These are phyloP conservation scores for Corniculantispora saksenae DNA, from an alignment of 2,329 filamentous ascomycete species.

Conservation along the genomic window DNA sequence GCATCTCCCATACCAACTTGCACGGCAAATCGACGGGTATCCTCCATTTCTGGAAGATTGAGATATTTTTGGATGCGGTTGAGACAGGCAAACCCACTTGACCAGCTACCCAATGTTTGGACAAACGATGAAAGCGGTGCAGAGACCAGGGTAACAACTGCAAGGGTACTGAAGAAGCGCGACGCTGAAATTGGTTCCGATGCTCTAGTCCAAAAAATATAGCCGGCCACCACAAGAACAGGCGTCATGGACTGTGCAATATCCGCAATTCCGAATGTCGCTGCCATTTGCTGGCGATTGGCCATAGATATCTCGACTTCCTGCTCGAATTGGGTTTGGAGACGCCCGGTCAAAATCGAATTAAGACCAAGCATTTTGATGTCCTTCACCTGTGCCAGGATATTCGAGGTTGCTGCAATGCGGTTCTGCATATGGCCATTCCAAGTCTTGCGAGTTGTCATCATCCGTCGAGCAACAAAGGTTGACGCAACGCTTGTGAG, in stretches of 20 bases:
- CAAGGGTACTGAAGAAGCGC: not conserved
- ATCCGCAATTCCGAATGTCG: too few relatives aligned
- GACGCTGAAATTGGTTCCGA: not conserved
- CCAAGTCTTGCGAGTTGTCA: not conserved
- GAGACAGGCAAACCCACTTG: constrained; percentile 1
- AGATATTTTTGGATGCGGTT: constrained; percentile 9
- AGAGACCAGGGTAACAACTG: not conserved
- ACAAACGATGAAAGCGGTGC: not conserved
- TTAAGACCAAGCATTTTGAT: constrained; percentile 5
- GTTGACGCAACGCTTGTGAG: not conserved
- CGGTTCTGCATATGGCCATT: not conserved
- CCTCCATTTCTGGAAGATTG: not conserved
- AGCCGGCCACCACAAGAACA: not conserved
- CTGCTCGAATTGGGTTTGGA: too few relatives aligned
- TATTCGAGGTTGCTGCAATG: constrained; percentile 1
- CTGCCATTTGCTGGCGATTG: too few relatives aligned
- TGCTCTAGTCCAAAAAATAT: constrained; percentile 5
- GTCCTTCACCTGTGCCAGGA: constrained; percentile 2
- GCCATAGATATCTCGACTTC: too few relatives aligned
- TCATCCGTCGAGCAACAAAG: not conserved
- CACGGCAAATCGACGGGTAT: not conserved
- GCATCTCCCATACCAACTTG: too few relatives aligned
- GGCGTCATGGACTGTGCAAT: constrained; percentile 13
- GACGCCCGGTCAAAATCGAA: too few relatives aligned
- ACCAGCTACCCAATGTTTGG: not conserved